Conservation (phyloP, 345 rosid species). For the Raphanus raphanistrum region DNA sequence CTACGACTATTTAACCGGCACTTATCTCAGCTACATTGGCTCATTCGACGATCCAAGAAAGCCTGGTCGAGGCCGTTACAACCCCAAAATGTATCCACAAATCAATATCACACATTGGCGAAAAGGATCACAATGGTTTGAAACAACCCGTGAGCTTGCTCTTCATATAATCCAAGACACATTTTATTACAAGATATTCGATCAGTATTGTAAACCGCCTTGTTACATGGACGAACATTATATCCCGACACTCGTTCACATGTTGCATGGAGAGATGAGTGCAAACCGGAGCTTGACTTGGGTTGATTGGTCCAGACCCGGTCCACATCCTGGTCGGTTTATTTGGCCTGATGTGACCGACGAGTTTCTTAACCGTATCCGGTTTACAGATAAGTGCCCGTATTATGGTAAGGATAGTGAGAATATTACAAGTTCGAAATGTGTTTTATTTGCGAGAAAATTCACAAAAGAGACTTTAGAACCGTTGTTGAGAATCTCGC, state of each 20-base stretch:
- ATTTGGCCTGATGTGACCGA: slow-evolving; percentile 46
- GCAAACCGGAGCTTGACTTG: slow-evolving; percentile 62
- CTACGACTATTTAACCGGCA: slow-evolving; percentile 51
- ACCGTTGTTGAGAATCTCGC: slow-evolving; percentile 56
- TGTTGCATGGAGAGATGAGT: slow-evolving; percentile 35
- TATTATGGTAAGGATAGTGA: slow-evolving; percentile 43
- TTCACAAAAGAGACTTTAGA: slow-evolving; percentile 52
- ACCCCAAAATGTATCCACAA: slow-evolving; percentile 52
- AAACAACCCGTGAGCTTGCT: slow-evolving; percentile 56
- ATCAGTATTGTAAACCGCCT: slow-evolving; percentile 46
- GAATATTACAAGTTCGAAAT: slow-evolving; percentile 29
- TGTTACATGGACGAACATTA: slow-evolving; percentile 83
- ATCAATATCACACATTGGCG: slow-evolving; percentile 64
- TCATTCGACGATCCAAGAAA: slow-evolving; percentile 54
- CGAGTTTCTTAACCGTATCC: slow-evolving; percentile 52
- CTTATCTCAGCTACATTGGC: slow-evolving; percentile 49
- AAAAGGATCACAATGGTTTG: slow-evolving; percentile 91
- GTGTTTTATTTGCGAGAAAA: slow-evolving; percentile 69
- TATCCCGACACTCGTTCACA: slow-evolving; percentile 55
- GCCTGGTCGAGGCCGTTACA: slow-evolving; percentile 61
- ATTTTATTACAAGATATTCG: slow-evolving; percentile 47
- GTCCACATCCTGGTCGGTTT: slow-evolving; percentile 64
- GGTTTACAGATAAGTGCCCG: slow-evolving; percentile 45
- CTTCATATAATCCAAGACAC: slow-evolving; percentile 43
- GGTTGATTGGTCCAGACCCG: slow-evolving; percentile 68